Conservation (phyloP, 768 basidiomycete species). For the Psilocybe sp. region DNA sequence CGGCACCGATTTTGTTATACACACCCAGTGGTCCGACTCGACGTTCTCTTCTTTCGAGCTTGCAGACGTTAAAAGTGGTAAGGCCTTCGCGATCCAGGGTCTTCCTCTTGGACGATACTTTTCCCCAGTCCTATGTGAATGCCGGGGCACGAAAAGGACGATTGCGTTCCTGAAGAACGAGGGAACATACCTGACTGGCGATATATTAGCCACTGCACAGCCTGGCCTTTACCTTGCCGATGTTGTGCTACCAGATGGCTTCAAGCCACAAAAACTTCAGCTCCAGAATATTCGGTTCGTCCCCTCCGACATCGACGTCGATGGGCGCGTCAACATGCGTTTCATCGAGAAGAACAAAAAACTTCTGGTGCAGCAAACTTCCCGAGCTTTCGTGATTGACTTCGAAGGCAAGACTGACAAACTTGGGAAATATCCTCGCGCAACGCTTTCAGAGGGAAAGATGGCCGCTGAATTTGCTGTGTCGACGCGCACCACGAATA, state of each 20-base stretch:
- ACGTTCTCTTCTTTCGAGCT: conserved; percentile 65
- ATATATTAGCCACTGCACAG: conserved; percentile 61
- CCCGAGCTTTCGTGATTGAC: conserved; percentile 21
- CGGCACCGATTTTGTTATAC: conserved; percentile 51
- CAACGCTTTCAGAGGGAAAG: conserved; percentile 49
- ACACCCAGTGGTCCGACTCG: conserved; percentile 67
- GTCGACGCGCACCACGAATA: conserved; percentile 24
- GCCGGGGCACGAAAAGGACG: conserved; percentile 35
- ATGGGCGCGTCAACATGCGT: conserved; percentile 44
- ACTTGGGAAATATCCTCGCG: conserved; percentile 44
- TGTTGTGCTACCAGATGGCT: conserved; percentile 43
- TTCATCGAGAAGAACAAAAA: conserved; percentile 54
- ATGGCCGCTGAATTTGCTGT: conserved; percentile 58
- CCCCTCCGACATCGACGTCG: conserved; percentile 45
- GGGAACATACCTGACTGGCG: conserved; percentile 58
- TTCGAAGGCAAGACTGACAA: conserved; percentile 43
- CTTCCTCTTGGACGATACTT: conserved; percentile 66
- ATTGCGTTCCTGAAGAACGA: conserved; percentile 65
- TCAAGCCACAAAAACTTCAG: conserved; percentile 25
- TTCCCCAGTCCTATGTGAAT: conserved; percentile 53
- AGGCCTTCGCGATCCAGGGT: conserved; percentile 48
- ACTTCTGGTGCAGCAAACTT: conserved; percentile 55
- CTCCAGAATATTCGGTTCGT: conserved; percentile 51
- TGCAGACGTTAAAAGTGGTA: conserved; percentile 44
- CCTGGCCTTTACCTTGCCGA: conserved; percentile 66